Evolutionary conservation across 139 green algal species (phyloP).

Genomic region (Chlamydomonas eustigma): DNA sequence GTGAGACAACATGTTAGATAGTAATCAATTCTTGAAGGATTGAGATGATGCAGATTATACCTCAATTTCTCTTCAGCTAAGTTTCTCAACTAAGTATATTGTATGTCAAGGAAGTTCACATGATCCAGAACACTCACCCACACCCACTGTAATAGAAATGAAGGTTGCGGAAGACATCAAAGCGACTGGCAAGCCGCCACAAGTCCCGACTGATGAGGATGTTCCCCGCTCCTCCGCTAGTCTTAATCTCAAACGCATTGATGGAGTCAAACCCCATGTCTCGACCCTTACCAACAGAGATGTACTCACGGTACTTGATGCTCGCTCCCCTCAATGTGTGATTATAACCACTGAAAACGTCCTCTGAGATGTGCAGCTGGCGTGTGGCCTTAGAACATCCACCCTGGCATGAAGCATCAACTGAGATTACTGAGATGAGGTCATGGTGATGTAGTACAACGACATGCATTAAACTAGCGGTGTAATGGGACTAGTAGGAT

Average conservation of each 20-base stretch:
- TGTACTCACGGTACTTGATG: slow-evolving; percentile 64
- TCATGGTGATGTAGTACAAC: too few relatives aligned
- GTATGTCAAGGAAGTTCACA: too few relatives aligned
- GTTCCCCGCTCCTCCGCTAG: slow-evolving; percentile 69
- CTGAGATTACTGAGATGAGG: too few relatives aligned
- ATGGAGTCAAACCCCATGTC: slow-evolving; percentile 90
- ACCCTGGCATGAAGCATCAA: too few relatives aligned
- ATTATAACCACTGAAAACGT: slow-evolving; percentile 80
- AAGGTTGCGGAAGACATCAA: slow-evolving; percentile 69
- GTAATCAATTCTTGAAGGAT: too few relatives aligned
- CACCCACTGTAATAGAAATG: slow-evolving; percentile 61
- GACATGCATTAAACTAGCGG: too few relatives aligned
- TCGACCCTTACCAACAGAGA: slow-evolving; percentile 49
- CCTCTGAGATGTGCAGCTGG: slow-evolving; percentile 63
- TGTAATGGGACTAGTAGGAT: too few relatives aligned
- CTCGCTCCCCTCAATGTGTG: slow-evolving; percentile 64
- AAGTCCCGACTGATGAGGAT: slow-evolving; percentile 73
- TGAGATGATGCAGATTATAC: too few relatives aligned
- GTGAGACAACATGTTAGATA: too few relatives aligned
- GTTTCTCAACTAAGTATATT: too few relatives aligned
- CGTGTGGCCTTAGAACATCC: slow-evolving; percentile 33
- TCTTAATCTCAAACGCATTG: slow-evolving; percentile 84
- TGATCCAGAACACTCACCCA: background rate
- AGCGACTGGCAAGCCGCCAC: slow-evolving; percentile 56
- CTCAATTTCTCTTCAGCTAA: too few relatives aligned